Conservation (phyloP, 2,329 filamentous ascomycete genomes). For the Fusarium nodosum region DNA sequence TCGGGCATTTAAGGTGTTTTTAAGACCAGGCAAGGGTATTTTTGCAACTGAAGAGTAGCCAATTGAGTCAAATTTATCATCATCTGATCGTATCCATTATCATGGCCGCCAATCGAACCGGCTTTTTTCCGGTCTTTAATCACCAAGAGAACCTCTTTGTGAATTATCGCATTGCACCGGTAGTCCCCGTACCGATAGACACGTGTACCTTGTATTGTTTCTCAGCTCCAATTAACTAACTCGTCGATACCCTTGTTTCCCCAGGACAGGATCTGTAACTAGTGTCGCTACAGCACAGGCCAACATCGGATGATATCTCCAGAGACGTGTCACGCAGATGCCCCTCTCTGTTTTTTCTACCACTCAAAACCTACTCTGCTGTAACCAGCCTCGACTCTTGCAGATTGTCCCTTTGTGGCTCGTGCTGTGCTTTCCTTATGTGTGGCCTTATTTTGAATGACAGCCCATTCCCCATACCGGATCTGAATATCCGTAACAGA, state of each 20-base stretch:
- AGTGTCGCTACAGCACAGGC: conserved; percentile 40
- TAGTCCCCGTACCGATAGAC: conserved; percentile 13
- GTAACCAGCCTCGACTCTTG: conserved; percentile 4
- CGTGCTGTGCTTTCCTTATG: conserved; percentile 2
- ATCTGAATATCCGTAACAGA: conserved; percentile 28
- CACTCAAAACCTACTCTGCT: not conserved
- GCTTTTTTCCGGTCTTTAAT: not conserved
- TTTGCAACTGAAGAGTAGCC: not conserved
- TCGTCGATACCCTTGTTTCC: conserved; percentile 22
- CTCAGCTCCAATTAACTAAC: conserved; percentile 16
- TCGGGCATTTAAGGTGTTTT: conserved; percentile 5
- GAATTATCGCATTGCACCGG: not conserved
- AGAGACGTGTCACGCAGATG: conserved; percentile 42
- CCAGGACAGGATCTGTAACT: conserved; percentile 37
- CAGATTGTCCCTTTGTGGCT: conserved; percentile 2
- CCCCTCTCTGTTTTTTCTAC: conserved; percentile 18
- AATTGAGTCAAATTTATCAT: not conserved
- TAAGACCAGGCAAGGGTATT: not conserved
- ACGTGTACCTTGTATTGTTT: conserved; percentile 11
- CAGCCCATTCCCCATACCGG: conserved; percentile 37
- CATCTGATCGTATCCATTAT: not conserved
- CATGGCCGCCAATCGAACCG: conserved; percentile 10
- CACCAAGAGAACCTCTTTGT: not conserved
- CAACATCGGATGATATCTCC: conserved; percentile 50
- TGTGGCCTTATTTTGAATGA: conserved; percentile 4